Evolutionary conservation across 2,329 filamentous ascomycete genomes (phyloP), one percentile per base, ranked within the genome.

Genomic region (Penicillium palitans): DNA sequence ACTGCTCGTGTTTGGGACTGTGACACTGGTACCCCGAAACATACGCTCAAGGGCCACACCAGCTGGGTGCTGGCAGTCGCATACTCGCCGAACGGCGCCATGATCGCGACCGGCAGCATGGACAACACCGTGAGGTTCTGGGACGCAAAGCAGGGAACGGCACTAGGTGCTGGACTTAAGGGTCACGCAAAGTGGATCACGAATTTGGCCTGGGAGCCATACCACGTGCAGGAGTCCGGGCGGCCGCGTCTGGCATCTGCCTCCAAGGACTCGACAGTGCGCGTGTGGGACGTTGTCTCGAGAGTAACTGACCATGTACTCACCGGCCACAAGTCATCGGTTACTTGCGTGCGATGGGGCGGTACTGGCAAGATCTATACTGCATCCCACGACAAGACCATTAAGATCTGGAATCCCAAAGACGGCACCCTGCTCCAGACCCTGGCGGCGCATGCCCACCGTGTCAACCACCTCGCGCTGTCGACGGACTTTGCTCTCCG

Each of bases 1-100:
- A 97, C 93, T 1, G 93, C 93, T 0, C 82, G 93, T 57, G 88
- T 98, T 78, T 97, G 91, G 91, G 93, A 99, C 70, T 93, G 91
- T 49, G 91, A 97, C 69, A 97, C 92, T 0, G 93, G 93, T 48
- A 97, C 92, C 12, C 92, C 93, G 0, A 84, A 91, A 61, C 85
- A 90, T 74, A 98, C 92, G 0, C 78, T 98, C 49, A 89, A 91
- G 67, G 92, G 92, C 0, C 95, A 98, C 74, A 88, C 88, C 2
- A 89, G 89, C 60, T 97, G 93, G 93, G 92, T 98, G 4, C 77
- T 98, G 56, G 90, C 87, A 2, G 91, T 96, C 4, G 86, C 87
- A 55, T 98, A 91, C 86, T 92, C 90, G 15, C 91, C 93, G 0
- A 91, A 97, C 70, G 91, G 89, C 12, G 82, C 83, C 29, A 84